These are phyloP conservation scores for Exserohilum turcica DNA, from an alignment of 2,329 filamentous ascomycete species.

Conservation along the genomic window DNA sequence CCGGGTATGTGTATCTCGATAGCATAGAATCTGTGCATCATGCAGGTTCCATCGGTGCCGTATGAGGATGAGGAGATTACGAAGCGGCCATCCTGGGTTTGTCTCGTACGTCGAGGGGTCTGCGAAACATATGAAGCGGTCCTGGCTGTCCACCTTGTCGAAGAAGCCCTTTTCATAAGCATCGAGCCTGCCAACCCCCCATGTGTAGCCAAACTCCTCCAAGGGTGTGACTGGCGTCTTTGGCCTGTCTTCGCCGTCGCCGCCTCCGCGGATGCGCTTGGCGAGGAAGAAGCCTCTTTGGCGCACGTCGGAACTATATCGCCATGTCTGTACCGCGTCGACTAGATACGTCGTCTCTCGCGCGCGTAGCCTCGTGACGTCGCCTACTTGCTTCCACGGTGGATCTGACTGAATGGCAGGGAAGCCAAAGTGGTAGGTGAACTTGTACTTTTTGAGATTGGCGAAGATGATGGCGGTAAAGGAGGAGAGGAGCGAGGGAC, in stretches of 20 bases:
- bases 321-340: constrained; percentile 85
- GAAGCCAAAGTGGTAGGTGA: constrained; percentile 98
- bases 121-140: constrained; percentile 83
- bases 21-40: constrained; percentile 84
- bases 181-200: constrained; percentile 77
- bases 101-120: constrained; percentile 90
- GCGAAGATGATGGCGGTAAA: constrained; percentile 91
- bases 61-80: constrained; percentile 85
- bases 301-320: constrained; percentile 76
- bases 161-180: constrained; percentile 90
- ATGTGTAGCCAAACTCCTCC: constrained; percentile 69
- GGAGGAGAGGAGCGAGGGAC: constrained; percentile 86
- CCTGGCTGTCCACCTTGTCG: constrained; percentile 68
- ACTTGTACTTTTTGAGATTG: constrained; percentile 95
- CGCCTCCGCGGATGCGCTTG: constrained; percentile 65
- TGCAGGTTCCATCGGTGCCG: constrained; percentile 78
- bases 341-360: constrained; percentile 79
- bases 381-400: constrained; percentile 66
- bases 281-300: constrained; percentile 97
- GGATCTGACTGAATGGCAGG: constrained; percentile 90
- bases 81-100: constrained; percentile 88
- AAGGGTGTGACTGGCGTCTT: constrained; percentile 59
- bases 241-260: constrained; percentile 36
- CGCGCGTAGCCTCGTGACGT: constrained; percentile 58
- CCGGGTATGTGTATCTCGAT: constrained; percentile 78